Base-by-base conservation (phyloP, 768 basidiomycete species). In the Pleurotus giganteus region DNA sequence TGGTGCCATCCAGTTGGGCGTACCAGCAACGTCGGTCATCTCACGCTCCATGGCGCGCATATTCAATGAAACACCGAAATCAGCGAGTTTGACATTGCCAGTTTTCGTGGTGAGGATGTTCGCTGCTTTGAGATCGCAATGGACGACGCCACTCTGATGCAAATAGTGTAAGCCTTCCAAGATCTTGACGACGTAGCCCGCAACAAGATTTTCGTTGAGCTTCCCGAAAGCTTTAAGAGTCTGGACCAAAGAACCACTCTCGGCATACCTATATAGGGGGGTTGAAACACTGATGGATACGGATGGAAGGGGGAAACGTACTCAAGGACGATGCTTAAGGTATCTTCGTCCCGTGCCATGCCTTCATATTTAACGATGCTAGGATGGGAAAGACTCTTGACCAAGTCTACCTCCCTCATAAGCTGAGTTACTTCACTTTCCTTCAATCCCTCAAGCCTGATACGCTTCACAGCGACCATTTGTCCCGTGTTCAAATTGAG, bases 1-100 rank as follows among this genome's bases (percentile, higher is more conserved):
- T 2, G 96, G 96, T 9, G 95, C 95, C 94, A 99, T 98, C 96
- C 96, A 99, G 64, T 98, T 96, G 12, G 96, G 96, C 8, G 96
- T 99, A 8, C 96, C 96, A 6, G 90, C 88, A 24, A 93, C 89
- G 61, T 89, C 90, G 66, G 90, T 87, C 61, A 84, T 86, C 65
- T 91, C 89, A 23, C 83, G 79, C 62, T 88, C 89, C 81, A 98
- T 85, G 0, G 94, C 94, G 44, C 91, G 85, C 63, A 98, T 80
- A 69, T 96, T 97, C 58, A 98, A 85, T 21, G 95, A 98, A 12
- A 98, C 96, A 43, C 96, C 96, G 69, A 99, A 98, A 69, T 99
- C 96, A 6, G 94, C 90, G 2, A 99, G 82, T 73, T 98, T 98
- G 65, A 97, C 88, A 64, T 98, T 97, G 39, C 95, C 96, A 47